A percentile compares a stretch with the other conserved stretches of the same genome.
Evolutionary conservation across 1,139 yeast species (phyloP).

Genomic region (Arxiozyma slooffiae): DNA sequence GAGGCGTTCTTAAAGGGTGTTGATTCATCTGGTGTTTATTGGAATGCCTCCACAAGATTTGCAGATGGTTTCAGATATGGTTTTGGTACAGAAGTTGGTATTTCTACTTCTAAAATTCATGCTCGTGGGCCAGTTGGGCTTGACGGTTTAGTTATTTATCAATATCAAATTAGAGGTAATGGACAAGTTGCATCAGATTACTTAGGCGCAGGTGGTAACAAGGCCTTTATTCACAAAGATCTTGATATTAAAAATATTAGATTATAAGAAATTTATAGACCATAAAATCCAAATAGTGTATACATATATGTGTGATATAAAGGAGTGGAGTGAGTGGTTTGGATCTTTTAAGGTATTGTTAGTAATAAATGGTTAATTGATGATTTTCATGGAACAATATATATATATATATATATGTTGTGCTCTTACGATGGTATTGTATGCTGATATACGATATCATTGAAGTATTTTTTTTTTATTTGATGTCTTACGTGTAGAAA

Average conservation of each 20-base stretch:
- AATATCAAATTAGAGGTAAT: constrained; percentile 80
- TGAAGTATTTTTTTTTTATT: too few relatives aligned
- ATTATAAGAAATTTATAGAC: constrained; percentile 8
- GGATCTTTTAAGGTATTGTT: background rate
- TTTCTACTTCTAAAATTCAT: constrained; percentile 90
- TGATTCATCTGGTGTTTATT: constrained; percentile 95
- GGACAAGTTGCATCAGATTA: constrained; percentile 92
- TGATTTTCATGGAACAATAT: background rate
- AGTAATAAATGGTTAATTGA: background rate
- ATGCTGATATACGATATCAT: too few relatives aligned
- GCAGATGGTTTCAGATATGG: constrained; percentile 99
- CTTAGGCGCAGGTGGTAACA: constrained; percentile 83
- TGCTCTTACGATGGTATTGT: background rate
- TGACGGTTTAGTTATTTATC: constrained; percentile 92
- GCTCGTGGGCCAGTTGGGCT: constrained; percentile 98
- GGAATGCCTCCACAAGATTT: constrained; percentile 95
- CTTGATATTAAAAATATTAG: constrained; percentile 32
- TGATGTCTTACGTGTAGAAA: background rate
- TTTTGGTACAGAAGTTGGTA: constrained; percentile 97
- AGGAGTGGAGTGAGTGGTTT: background rate
- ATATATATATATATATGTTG: too few relatives aligned
- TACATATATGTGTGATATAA: too few relatives aligned
- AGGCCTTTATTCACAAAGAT: constrained; percentile 67
- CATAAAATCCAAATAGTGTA: background rate
- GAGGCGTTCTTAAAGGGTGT: constrained; percentile 71